Percentiles rank a stretch among this genome's conserved stretches.
phyloP scores from a whole-genome alignment of 441 rosid species.

The Populus hybrid region DNA sequence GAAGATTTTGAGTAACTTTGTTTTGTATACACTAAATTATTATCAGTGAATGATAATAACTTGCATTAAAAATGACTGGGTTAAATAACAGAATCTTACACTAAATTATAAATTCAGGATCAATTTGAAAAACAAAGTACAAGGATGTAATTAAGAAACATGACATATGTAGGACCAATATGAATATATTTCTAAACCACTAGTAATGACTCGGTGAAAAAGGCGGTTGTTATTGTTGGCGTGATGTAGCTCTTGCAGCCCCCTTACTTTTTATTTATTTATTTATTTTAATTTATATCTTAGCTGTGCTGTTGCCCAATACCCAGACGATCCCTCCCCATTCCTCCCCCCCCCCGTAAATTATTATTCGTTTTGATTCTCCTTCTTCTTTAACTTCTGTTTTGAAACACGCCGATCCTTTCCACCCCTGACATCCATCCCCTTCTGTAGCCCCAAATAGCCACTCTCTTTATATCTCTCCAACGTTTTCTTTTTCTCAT shows the following conservation, averaged over 20 bases:
- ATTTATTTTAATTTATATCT: not conserved
- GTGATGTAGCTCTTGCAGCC: not conserved
- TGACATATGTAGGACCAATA: not conserved
- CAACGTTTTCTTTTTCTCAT: not conserved
- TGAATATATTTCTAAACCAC: not conserved
- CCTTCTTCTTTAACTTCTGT: not conserved
- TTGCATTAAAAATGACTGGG: too few species aligned
- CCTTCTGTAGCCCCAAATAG: not conserved
- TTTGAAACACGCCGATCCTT: not conserved
- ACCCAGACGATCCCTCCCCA: not conserved
- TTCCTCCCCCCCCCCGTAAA: not conserved
- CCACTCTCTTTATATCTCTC: not conserved
- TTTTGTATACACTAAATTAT: too few species aligned
- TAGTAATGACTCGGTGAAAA: not conserved
- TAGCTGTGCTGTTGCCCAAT: slow-evolving; percentile 21
- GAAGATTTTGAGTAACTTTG: too few species aligned
- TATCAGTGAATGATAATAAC: too few species aligned
- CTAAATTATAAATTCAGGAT: too few species aligned
- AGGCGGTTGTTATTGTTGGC: not conserved
- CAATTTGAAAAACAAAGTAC: not conserved
- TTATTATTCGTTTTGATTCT: not conserved
- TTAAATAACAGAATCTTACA: too few species aligned
- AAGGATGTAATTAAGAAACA: not conserved
- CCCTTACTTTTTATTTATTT: not conserved
- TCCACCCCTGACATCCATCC: not conserved